A percentile compares a stretch with the other conserved stretches of the same genome.
These are phyloP conservation scores for grape (Vitis vinifera) DNA, from an alignment of 164 flowering plant genomes.

Conservation along the genomic window DNA sequence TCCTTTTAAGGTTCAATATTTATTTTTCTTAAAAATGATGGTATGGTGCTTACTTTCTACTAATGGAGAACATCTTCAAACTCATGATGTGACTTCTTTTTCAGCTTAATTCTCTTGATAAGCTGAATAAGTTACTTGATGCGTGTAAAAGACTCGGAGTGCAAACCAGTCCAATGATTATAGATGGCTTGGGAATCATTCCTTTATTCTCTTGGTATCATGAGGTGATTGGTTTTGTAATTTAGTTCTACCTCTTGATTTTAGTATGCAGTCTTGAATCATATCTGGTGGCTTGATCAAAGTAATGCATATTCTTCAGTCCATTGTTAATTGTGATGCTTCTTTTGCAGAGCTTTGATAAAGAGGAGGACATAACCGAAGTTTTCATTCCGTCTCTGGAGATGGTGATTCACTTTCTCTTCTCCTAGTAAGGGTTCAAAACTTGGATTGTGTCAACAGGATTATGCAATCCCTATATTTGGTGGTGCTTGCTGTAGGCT, in stretches of 20 bases:
- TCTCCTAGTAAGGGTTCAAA: conserved; percentile 35
- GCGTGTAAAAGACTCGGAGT: conserved; percentile 66
- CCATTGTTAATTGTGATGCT: conserved; percentile 10
- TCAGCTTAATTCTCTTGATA: conserved; percentile 75
- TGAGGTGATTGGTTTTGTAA: conserved; percentile 46
- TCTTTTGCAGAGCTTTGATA: conserved; percentile 72
- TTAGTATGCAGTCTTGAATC: conserved; percentile 2
- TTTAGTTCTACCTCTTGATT: not conserved
- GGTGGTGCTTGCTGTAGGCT: not conserved
- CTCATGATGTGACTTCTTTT: conserved; percentile 11
- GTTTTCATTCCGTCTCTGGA: conserved; percentile 65
- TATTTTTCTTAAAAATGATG: not conserved
- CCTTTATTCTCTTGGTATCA: conserved; percentile 91
- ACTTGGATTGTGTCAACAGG: not conserved
- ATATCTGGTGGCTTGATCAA: conserved; percentile 1
- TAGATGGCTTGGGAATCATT: conserved; percentile 65
- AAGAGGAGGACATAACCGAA: conserved; percentile 64
- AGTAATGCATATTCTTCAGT: not conserved
- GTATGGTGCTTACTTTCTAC: not conserved
- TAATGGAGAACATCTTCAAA: conserved; percentile 4
- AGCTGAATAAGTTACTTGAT: conserved; percentile 62
- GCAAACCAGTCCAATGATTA: conserved; percentile 48
- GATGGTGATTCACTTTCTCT: conserved; percentile 75
- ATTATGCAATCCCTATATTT: not conserved
- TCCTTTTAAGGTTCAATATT: not conserved